Percentiles rank a stretch among this genome's conserved stretches.
These are phyloP conservation scores for Aphanomyces astaci DNA, from an alignment of 352 stramenopile genomes.

Conservation along the genomic window DNA sequence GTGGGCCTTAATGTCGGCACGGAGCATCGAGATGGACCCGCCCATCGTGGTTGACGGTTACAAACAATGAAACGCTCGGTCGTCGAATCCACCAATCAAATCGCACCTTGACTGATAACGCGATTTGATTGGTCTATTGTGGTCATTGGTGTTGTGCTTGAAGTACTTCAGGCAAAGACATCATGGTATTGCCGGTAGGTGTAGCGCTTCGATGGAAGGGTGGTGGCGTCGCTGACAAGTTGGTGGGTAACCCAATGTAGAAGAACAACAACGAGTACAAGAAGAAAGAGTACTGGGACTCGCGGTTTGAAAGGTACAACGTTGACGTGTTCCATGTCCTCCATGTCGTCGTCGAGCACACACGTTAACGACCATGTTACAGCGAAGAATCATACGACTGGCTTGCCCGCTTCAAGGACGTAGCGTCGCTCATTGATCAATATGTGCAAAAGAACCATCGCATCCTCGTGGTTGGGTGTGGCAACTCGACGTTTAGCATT, in stretches of 20 bases:
- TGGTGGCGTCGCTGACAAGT: too few species aligned
- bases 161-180: not conserved
- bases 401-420: constrained; percentile 46
- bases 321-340: too few species aligned
- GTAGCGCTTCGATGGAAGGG: too few species aligned
- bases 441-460: constrained; percentile 37
- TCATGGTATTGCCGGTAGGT: not conserved
- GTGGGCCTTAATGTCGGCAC: constrained; percentile 54
- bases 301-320: constrained; percentile 51
- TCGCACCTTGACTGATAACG: not conserved
- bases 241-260: not conserved
- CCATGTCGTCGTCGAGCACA: not conserved
- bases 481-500: constrained; percentile 65
- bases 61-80: not conserved
- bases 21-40: constrained; percentile 56
- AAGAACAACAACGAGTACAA: constrained; percentile 57
- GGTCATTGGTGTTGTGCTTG: too few species aligned
- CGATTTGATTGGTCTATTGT: not conserved
- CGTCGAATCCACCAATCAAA: not conserved
- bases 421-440: constrained; percentile 35
- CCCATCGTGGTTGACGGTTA: constrained; percentile 33
- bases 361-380: not conserved
- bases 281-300: constrained; percentile 64
- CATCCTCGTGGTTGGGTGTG: constrained; percentile 62
- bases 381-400: constrained; percentile 77